Evolutionary conservation across 306 rosid species (phyloP).

Genomic region (Citrullus amarus): DNA sequence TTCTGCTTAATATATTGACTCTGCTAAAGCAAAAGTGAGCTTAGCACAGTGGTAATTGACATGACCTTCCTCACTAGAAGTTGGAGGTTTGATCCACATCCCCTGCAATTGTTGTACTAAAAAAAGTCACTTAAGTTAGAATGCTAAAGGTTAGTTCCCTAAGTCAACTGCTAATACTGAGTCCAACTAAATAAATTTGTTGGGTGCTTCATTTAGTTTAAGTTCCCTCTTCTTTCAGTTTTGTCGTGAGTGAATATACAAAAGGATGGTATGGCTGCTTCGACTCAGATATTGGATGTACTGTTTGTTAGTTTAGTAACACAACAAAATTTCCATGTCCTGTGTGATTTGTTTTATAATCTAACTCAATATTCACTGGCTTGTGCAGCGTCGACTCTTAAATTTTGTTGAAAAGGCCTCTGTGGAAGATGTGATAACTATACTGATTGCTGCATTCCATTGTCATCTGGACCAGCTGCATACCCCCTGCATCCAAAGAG

Average conservation of each 20-base stretch:
- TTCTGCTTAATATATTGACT: not conserved
- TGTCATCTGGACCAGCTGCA: slow-evolving; percentile 52
- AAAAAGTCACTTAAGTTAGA: too few species aligned
- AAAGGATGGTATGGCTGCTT: not conserved
- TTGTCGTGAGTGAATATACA: not conserved
- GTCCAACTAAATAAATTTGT: not conserved
- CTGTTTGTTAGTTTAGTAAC: not conserved
- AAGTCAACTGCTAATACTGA: not conserved
- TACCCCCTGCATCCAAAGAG: slow-evolving; percentile 46
- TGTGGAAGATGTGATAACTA: slow-evolving; percentile 75
- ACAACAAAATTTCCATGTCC: not conserved
- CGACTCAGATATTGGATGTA: not conserved
- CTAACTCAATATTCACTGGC: slow-evolving; percentile 8
- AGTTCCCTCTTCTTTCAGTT: not conserved
- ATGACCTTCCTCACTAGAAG: too few species aligned
- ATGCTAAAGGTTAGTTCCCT: not conserved
- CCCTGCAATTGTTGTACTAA: too few species aligned
- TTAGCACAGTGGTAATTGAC: too few species aligned
- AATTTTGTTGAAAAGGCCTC: slow-evolving; percentile 73
- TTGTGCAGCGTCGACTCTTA: slow-evolving; percentile 63
- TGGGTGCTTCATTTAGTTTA: not conserved
- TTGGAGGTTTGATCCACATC: too few species aligned
- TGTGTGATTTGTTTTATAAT: slow-evolving; percentile 10
- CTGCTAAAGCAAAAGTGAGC: not conserved
- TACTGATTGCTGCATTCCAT: slow-evolving; percentile 53